Conservation (phyloP, 1,284 basidiomycete species). For the Naganishia sp. region DNA sequence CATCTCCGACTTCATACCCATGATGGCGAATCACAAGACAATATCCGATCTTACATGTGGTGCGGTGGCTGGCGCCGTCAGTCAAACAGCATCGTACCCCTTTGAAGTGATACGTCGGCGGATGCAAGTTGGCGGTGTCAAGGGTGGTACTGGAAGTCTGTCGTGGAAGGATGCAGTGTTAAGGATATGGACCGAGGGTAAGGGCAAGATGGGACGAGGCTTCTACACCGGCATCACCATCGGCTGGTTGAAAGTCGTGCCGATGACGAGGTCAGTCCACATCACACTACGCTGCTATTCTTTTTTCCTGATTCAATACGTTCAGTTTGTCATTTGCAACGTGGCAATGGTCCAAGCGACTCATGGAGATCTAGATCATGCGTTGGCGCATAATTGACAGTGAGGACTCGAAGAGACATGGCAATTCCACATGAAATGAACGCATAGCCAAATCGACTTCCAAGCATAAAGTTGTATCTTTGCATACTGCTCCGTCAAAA, state of each 20-base stretch:
- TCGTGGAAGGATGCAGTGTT: conserved; percentile 74
- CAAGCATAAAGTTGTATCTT: neutral
- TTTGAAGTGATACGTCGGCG: conserved; percentile 90
- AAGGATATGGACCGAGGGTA: conserved; percentile 63
- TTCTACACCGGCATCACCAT: conserved; percentile 94
- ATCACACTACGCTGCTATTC: neutral
- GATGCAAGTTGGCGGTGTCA: conserved; percentile 93
- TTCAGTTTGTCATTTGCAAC: conserved; percentile 54
- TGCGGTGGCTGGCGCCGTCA: conserved; percentile 83
- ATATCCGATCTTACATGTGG: conserved; percentile 70
- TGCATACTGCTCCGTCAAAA: neutral
- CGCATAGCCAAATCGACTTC: neutral
- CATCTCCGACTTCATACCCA: conserved; percentile 55
- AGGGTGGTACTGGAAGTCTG: conserved; percentile 63
- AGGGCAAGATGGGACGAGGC: conserved; percentile 70
- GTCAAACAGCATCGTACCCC: conserved; percentile 92
- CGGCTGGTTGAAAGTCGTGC: conserved; percentile 94
- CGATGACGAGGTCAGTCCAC: conserved; percentile 70
- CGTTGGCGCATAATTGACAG: neutral
- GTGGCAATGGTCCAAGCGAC: conserved; percentile 54
- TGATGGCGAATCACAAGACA: conserved; percentile 52
- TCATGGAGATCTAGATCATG: conserved; percentile 46
- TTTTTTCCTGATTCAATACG: conserved; percentile 20
- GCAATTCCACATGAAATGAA: neutral
- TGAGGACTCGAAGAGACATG: neutral